These are phyloP conservation scores for Boeremia lycopersici DNA, from an alignment of 2,329 filamentous ascomycete species.

Conservation along the genomic window DNA sequence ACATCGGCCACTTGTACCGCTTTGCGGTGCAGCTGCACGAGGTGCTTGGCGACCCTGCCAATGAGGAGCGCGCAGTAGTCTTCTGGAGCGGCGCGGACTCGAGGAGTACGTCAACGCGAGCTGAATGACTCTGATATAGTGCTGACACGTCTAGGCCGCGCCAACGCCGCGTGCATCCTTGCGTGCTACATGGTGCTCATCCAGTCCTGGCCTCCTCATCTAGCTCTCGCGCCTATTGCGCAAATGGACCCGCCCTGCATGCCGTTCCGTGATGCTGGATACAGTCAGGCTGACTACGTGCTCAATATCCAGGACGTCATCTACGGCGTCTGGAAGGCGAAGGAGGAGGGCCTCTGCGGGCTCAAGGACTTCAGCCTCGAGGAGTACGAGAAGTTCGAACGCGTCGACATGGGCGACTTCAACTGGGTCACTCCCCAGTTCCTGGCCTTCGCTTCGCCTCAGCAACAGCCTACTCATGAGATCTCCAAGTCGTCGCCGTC, in stretches of 20 bases:
- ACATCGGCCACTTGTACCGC: constrained; percentile 95
- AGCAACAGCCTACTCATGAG: constrained; percentile 76
- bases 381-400: constrained; percentile 94
- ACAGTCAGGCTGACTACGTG: constrained; percentile 96
- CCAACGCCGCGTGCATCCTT: constrained; percentile 91
- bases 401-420: constrained; percentile 98
- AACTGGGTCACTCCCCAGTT: constrained; percentile 98
- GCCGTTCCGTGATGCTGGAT: constrained; percentile 97
- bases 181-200: constrained; percentile 99
- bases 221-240: constrained; percentile 92
- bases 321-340: constrained; percentile 98
- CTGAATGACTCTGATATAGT: background rate
- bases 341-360: constrained; percentile 90
- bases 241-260: constrained; percentile 97
- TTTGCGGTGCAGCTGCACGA: constrained; percentile 97
- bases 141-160: constrained; percentile 66
- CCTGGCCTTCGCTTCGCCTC: constrained; percentile 93
- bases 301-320: constrained; percentile 97
- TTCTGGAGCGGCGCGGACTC: constrained; percentile 96
- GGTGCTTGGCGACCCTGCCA: constrained; percentile 87
- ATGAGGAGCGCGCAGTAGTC: constrained; percentile 86
- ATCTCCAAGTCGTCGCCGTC: constrained; percentile 75
- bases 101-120: constrained; percentile 69
- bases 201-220: constrained; percentile 94
- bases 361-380: constrained; percentile 94